phyloP scores from a whole-genome alignment of 176 grass and related monocot genomes.

The Eleusine indica region DNA sequence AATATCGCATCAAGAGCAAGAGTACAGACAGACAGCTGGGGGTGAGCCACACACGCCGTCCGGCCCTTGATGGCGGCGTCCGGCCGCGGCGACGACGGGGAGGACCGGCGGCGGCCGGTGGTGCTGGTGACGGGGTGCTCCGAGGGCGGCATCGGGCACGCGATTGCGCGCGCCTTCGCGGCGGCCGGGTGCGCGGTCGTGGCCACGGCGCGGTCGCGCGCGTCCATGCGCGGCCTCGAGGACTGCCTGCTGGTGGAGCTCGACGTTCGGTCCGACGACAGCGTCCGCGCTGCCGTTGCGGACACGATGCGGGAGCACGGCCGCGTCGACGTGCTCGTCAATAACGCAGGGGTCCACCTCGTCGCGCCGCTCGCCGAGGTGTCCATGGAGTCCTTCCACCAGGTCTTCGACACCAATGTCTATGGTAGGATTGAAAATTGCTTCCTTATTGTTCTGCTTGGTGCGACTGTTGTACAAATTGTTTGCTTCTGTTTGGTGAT shows the following conservation, averaged over 20 bases:
- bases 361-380: conserved; percentile 87
- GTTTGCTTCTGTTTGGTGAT: background rate
- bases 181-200: conserved; percentile 70
- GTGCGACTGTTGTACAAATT: background rate
- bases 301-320: conserved; percentile 54
- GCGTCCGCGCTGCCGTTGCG: conserved; percentile 46
- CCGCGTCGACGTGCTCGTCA: conserved; percentile 85
- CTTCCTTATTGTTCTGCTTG: background rate
- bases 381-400: conserved; percentile 65
- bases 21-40: too few relatives aligned
- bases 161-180: conserved; percentile 68
- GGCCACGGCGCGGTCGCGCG: conserved; percentile 72
- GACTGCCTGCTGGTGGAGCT: conserved; percentile 61
- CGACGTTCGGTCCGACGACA: conserved; percentile 70
- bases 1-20: too few relatives aligned
- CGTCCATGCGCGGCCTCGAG: conserved; percentile 69
- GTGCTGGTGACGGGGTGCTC: conserved; percentile 92
- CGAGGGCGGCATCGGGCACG: conserved; percentile 81
- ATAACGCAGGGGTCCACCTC: conserved; percentile 90
- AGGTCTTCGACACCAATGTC: conserved; percentile 84
- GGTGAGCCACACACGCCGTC: too few relatives aligned
- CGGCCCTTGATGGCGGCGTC: conserved; percentile 21
- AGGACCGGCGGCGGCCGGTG: conserved; percentile 30
- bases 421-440: conserved; percentile 47
- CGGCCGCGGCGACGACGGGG: background rate